phyloP scores from a whole-genome alignment of 2,329 filamentous ascomycete genomes.

The Calonectria montana region DNA sequence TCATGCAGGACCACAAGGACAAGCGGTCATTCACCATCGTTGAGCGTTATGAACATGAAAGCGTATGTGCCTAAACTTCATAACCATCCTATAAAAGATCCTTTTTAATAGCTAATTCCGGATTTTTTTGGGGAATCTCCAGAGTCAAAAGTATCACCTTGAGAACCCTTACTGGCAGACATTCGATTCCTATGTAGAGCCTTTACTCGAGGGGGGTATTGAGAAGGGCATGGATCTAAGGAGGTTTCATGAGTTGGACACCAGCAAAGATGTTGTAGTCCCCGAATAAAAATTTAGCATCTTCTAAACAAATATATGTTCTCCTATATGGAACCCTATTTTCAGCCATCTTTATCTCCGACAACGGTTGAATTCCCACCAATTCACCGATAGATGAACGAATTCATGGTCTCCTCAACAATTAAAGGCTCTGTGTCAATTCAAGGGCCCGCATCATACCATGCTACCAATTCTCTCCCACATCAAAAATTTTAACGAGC shows the following conservation, averaged over 20 bases:
- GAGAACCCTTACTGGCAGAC: constrained; percentile 81
- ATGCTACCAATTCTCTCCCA: too few species aligned
- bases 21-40: constrained; percentile 79
- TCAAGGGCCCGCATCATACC: too few species aligned
- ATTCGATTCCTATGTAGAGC: constrained; percentile 79
- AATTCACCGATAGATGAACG: background rate
- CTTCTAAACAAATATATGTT: background rate
- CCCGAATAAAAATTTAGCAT: constrained; percentile 35
- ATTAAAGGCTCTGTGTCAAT: too few species aligned
- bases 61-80: constrained; percentile 53
- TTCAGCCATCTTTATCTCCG: too few species aligned
- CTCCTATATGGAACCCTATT: too few species aligned
- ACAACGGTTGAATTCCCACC: background rate
- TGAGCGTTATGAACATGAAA: constrained; percentile 77
- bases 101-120: constrained; percentile 10
- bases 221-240: constrained; percentile 77
- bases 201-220: constrained; percentile 74
- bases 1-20: constrained; percentile 80
- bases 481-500: too few species aligned
- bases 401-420: too few species aligned
- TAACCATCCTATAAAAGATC: too few species aligned
- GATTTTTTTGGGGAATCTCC: background rate
- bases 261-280: constrained; percentile 59
- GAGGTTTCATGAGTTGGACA: constrained; percentile 75
- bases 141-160: constrained; percentile 72